These are phyloP conservation scores for Aspergillus sp. DNA, from an alignment of 2,329 filamentous ascomycete genomes.

Conservation along the genomic window DNA sequence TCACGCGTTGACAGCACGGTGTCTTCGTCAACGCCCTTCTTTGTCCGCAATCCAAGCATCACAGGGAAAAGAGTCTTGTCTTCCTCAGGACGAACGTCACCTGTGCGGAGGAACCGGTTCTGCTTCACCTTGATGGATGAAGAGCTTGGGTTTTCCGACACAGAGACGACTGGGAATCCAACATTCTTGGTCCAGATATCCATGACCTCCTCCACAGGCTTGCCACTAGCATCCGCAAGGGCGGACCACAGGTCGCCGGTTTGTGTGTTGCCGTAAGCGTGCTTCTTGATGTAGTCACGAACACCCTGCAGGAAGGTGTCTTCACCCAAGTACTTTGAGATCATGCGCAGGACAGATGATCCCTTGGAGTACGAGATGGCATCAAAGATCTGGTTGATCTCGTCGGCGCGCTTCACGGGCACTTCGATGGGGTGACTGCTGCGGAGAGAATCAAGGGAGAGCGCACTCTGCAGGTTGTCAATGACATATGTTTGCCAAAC, in stretches of 20 bases:
- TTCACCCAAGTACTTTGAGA: constrained; percentile 91
- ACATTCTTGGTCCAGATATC: constrained; percentile 97
- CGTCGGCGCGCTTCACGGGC: constrained; percentile 89
- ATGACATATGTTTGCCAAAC: constrained; percentile 96
- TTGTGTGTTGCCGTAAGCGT: constrained; percentile 93
- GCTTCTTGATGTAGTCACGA: constrained; percentile 86
- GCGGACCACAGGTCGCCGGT: constrained; percentile 90
- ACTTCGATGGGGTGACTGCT: constrained; percentile 97
- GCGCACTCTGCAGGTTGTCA: constrained; percentile 83
- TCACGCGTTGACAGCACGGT: constrained; percentile 73
- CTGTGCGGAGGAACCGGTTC: constrained; percentile 90
- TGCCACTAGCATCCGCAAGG: constrained; percentile 82
- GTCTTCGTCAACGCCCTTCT: constrained; percentile 76
- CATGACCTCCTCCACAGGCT: constrained; percentile 87
- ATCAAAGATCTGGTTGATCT: constrained; percentile 98
- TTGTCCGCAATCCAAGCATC: constrained; percentile 80
- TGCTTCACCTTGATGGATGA: constrained; percentile 84
- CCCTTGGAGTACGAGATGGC: constrained; percentile 97
- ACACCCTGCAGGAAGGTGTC: constrained; percentile 91
- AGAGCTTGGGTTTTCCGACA: constrained; percentile 70
- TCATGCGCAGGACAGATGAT: constrained; percentile 94
- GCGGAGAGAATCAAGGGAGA: constrained; percentile 83
- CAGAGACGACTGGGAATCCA: constrained; percentile 85
- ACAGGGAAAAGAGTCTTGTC: constrained; percentile 86
- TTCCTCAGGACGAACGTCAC: constrained; percentile 90